Conservation (phyloP, 805 yeast genomes). For the Zygosaccharomyces rouxii region DNA sequence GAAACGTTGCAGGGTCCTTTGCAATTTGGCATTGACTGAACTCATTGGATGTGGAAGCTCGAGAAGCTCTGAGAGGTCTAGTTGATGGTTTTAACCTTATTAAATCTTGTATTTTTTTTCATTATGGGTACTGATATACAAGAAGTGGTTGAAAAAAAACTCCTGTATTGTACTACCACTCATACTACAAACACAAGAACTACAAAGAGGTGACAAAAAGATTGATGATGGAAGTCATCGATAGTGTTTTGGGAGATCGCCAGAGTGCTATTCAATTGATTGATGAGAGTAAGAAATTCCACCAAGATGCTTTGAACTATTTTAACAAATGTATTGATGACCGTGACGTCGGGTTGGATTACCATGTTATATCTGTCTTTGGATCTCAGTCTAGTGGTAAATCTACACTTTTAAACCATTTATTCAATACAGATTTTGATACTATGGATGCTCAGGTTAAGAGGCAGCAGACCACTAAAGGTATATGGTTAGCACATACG, state of each 20-base stretch:
- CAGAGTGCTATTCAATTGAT: conserved; percentile 46
- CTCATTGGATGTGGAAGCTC: conserved; percentile 4
- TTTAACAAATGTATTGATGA: conserved; percentile 22
- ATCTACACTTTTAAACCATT: conserved; percentile 79
- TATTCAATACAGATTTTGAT: conserved; percentile 84
- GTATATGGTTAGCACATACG: conserved; percentile 71
- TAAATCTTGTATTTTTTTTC: background rate
- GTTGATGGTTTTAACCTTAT: background rate
- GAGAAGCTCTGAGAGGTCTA: background rate
- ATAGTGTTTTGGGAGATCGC: background rate
- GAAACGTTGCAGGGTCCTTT: conserved; percentile 60
- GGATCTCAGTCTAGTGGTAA: conserved; percentile 98
- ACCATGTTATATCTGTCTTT: conserved; percentile 91
- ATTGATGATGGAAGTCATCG: conserved; percentile 1
- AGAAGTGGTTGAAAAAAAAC: background rate
- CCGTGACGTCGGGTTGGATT: conserved; percentile 55
- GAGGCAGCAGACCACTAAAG: conserved; percentile 88
- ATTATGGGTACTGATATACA: background rate
- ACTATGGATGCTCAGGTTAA: conserved; percentile 79
- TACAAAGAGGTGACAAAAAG: background rate
- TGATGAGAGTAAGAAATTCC: conserved; percentile 48
- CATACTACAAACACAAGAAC: background rate
- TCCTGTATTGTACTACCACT: background rate
- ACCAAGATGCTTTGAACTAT: conserved; percentile 23
- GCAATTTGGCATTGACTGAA: conserved; percentile 39